Base-by-base conservation (phyloP, 2,329 filamentous ascomycete genomes). In the Colletotrichum tropicicola region DNA sequence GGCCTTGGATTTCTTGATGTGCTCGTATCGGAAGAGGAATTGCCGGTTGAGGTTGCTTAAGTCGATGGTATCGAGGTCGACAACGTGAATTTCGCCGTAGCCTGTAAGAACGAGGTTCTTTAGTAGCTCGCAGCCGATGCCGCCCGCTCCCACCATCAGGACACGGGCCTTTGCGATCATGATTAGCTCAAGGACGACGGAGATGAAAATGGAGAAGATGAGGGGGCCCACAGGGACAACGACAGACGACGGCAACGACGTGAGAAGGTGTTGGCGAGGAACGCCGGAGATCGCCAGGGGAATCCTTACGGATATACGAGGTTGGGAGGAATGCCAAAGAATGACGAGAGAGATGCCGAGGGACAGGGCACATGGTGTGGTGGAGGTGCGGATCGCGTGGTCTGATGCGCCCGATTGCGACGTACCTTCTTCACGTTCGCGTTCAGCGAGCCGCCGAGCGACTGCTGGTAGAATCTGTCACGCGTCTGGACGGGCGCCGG, bases 11-110 rank as follows among this genome's bases (percentile, higher is more conserved):
- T 97, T 97, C 79, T 98, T 98, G 79, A 99, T 98, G 74, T 99
- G 96, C 76, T 98, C 94, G 73, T 95, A 91, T 66, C 94, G 89
- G 78, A 99, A 99, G 49, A 99, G 89, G 73, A 99, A 99, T 78
- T 99, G 96, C 59, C 96, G 92, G 73, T 99, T 99, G 53, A 99
- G 86, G 75, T 99, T 99, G 80, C 94, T 97, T 21, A 99, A 86
- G 75, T 99, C 96, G 80, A 99, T 98, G 1, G 96, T 99, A 78
- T 99, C 96, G 65, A 99, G 91, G 78, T 99, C 96, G 70, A 99
- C 93, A 47, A 98, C 91, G 78, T 97, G 92, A 53, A 98, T 90
- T 80, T 97, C 92, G 69, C 93, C 93, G 72, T 97, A 99, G 70
- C 95, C 94, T 44, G 90, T 92, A 51, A 97, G 89, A 45, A 95